These are phyloP conservation scores for Fraxinus angustifolia DNA, from an alignment of 305 asterid species.

Conservation along the genomic window DNA sequence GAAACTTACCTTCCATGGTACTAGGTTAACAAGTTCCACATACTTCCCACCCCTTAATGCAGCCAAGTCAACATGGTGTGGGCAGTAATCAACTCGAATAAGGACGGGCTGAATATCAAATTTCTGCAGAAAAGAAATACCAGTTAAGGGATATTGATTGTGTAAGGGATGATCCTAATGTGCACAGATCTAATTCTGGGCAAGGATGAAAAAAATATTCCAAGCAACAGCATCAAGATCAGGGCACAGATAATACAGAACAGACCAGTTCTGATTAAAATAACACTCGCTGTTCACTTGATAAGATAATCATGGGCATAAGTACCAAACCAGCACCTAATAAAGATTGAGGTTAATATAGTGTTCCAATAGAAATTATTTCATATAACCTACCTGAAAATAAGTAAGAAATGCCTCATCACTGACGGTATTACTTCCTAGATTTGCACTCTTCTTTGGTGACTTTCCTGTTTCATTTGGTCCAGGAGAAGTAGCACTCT, in stretches of 20 bases:
- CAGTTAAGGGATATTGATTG: conserved; percentile 6
- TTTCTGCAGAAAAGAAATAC: conserved; percentile 63
- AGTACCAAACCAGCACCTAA: conserved; percentile 14
- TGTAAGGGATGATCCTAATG: not conserved
- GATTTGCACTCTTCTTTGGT: conserved; percentile 37
- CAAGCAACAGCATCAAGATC: conserved; percentile 14
- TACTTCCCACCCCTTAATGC: conserved; percentile 94
- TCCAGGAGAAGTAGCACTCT: conserved; percentile 34
- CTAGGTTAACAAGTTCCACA: conserved; percentile 92
- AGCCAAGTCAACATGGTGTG: conserved; percentile 83
- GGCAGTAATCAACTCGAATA: conserved; percentile 88
- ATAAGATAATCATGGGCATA: conserved; percentile 5
- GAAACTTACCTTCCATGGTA: conserved; percentile 83
- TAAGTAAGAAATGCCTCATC: conserved; percentile 92
- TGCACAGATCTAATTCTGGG: conserved; percentile 5
- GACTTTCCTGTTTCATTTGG: conserved; percentile 41
- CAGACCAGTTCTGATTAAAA: conserved; percentile 1
- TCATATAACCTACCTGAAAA: conserved; percentile 70
- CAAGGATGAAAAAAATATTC: not conserved
- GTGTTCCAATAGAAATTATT: conserved; percentile 25
- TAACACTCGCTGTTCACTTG: not conserved
- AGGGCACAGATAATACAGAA: conserved; percentile 2
- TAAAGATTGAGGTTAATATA: conserved; percentile 4
- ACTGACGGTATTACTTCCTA: conserved; percentile 40
- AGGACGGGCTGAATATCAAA: conserved; percentile 78